Evolutionary conservation across 768 basidiomycete genomes (phyloP).

Genomic region (Amanita molliuscula): DNA sequence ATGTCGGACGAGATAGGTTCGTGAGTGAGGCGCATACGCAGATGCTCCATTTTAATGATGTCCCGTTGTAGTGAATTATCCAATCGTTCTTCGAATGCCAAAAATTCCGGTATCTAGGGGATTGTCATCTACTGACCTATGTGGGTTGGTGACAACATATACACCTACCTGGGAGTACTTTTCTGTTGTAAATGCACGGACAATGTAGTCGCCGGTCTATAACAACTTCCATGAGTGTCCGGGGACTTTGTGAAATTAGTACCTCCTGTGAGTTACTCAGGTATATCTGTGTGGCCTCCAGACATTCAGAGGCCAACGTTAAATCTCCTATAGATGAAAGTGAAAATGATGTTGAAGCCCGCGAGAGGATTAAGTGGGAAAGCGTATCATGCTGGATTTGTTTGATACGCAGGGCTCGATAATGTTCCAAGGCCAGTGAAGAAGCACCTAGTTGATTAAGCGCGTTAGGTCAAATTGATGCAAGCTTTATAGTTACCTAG

Average conservation of each 20-base stretch:
- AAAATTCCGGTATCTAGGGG: constrained; percentile 71
- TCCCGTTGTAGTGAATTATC: constrained; percentile 84
- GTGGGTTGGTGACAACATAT: neutral
- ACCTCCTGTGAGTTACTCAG: constrained; percentile 74
- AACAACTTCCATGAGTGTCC: neutral
- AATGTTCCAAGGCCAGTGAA: constrained; percentile 67
- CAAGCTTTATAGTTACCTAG: constrained; percentile 38
- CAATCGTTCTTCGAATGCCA: constrained; percentile 67
- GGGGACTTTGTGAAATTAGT: constrained; percentile 8
- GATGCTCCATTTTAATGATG: constrained; percentile 71
- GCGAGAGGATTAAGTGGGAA: constrained; percentile 71
- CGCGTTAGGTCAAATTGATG: neutral
- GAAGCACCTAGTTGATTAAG: constrained; percentile 48
- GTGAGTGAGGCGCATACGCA: constrained; percentile 73
- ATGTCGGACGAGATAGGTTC: constrained; percentile 62
- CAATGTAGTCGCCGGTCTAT: constrained; percentile 71
- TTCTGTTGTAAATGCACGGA: constrained; percentile 67
- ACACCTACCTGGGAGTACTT: constrained; percentile 68
- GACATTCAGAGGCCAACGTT: constrained; percentile 62
- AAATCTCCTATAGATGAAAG: constrained; percentile 67
- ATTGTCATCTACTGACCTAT: neutral
- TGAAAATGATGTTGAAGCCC: constrained; percentile 75
- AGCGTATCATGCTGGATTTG: constrained; percentile 86
- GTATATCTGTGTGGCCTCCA: constrained; percentile 77
- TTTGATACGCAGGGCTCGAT: constrained; percentile 67